Evolutionary conservation across 2,329 filamentous ascomycete genomes (phyloP), one percentile per base, ranked within the genome.

Genomic region (Akanthomyces muscarius): DNA sequence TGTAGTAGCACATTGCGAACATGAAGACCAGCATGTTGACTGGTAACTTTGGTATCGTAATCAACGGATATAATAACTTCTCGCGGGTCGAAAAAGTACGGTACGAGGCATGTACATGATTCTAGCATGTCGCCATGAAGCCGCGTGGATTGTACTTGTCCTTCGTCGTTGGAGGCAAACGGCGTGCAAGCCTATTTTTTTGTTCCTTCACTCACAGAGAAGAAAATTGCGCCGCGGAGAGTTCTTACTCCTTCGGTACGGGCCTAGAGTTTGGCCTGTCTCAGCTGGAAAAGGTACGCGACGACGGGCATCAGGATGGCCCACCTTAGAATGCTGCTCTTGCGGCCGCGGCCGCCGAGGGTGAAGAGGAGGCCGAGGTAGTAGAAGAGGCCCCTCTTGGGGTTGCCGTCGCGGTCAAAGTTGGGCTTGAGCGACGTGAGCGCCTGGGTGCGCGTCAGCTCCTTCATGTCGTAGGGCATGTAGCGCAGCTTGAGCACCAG

Each of bases 401-500:
- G 76, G 41, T 78, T 78, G 66, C 86, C 86, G 63, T 82, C 74
- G 68, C 87, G 83, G 73, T 88, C 84, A 71, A 89, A 89, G 73
- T 86, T 80, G 66, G 86, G 84, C 71, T 78, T 81, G 66, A 71
- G 63, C 23, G 69, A 68, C 56, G 78, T 77, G 67, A 84, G 71
- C 50, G 74, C 72, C 55, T 77, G 69, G 65, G 83, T 74, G 54
- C 79, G 74, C 51, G 75, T 73, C 63, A 86, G 76, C 65, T 83
- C 74, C 18, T 69, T 70, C 68, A 72, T 72, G 42, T 76, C 75
- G 74, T 87, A 89, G 3, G 87, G 87, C 77, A 87, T 83, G 76
- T 89, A 89, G 65, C 91, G 84, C 59, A 91, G 80, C 64, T 83
- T 81, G 68, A 94, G 77, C 65, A 92, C 71, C 45, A 76, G 78